phyloP scores from a whole-genome alignment of 805 yeast genomes.

The Spencermartinsiella europaea region DNA sequence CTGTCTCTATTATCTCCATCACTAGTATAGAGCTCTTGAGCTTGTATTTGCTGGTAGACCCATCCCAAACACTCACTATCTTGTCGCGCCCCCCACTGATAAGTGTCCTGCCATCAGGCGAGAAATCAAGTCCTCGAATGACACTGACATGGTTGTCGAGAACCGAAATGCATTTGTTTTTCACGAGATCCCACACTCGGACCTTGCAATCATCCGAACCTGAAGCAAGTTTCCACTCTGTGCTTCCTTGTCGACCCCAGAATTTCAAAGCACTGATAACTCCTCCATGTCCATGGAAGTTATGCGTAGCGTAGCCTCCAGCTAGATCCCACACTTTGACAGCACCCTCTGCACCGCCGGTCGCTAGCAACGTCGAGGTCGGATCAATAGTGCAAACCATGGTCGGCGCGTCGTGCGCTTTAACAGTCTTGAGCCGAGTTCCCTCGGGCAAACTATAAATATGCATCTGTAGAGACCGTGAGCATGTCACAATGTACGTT shows the following conservation, averaged over 20 bases:
- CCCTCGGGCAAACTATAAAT: constrained; percentile 47
- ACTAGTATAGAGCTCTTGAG: constrained; percentile 65
- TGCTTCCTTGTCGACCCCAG: constrained; percentile 60
- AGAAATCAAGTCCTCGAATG: constrained; percentile 77
- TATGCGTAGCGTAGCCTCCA: constrained; percentile 83
- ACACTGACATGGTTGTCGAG: constrained; percentile 77
- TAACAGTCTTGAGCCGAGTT: constrained; percentile 27
- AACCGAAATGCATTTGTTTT: constrained; percentile 58
- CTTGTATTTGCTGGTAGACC: constrained; percentile 42
- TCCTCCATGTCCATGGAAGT: constrained; percentile 89
- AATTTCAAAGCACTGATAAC: constrained; percentile 73
- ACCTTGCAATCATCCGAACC: constrained; percentile 57
- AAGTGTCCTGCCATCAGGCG: constrained; percentile 47
- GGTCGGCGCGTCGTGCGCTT: constrained; percentile 64
- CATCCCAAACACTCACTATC: constrained; percentile 55
- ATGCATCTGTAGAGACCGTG: constrained; percentile 78
- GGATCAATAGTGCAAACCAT: constrained; percentile 71
- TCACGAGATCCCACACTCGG: constrained; percentile 60
- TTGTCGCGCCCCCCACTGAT: constrained; percentile 89
- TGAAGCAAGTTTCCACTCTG: constrained; percentile 73
- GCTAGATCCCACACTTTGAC: constrained; percentile 89
- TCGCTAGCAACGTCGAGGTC: constrained; percentile 80
- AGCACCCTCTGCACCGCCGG: constrained; percentile 93
- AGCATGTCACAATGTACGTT: constrained; percentile 57
- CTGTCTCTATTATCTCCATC: constrained; percentile 43